Percentiles rank a stretch among this genome's conserved stretches.
Conservation (phyloP, 2,329 filamentous ascomycete genomes). For the Trichoderma guizhouense region DNA sequence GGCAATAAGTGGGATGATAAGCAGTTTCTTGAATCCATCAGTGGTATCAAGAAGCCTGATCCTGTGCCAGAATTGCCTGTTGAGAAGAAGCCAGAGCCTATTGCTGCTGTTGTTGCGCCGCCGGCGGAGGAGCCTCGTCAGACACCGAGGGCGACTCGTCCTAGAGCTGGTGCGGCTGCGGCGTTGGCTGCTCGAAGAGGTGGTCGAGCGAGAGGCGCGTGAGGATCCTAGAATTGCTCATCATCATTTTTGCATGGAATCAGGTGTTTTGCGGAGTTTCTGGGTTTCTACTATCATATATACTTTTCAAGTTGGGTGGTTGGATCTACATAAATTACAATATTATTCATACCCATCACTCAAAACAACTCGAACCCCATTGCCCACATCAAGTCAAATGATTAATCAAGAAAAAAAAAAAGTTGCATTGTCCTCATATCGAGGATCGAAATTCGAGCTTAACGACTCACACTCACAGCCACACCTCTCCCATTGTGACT, state of each 20-base stretch:
- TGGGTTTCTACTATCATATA: neutral
- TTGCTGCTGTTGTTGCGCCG: slow-evolving; percentile 1
- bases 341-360: neutral
- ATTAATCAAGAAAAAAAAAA: neutral
- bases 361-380: neutral
- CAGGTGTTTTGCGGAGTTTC: neutral
- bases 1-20: slow-evolving; percentile 43
- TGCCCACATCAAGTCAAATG: neutral
- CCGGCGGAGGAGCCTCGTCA: slow-evolving; percentile 21
- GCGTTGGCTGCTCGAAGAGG: slow-evolving; percentile 27
- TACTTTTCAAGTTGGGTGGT: neutral
- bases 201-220: slow-evolving; percentile 25
- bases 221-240: neutral
- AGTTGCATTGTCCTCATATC: neutral
- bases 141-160: slow-evolving; percentile 28
- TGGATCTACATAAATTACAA: neutral
- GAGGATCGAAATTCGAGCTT: neutral
- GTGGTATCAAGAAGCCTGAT: slow-evolving; percentile 39
- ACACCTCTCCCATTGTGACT: neutral
- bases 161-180: slow-evolving; percentile 27
- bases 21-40: slow-evolving; percentile 45
- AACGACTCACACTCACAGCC: neutral
- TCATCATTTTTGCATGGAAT: neutral
- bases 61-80: slow-evolving; percentile 22
- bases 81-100: slow-evolving; percentile 28